Base-by-base conservation (phyloP, 805 yeast species). In the Starmerella gropengiesseri region DNA sequence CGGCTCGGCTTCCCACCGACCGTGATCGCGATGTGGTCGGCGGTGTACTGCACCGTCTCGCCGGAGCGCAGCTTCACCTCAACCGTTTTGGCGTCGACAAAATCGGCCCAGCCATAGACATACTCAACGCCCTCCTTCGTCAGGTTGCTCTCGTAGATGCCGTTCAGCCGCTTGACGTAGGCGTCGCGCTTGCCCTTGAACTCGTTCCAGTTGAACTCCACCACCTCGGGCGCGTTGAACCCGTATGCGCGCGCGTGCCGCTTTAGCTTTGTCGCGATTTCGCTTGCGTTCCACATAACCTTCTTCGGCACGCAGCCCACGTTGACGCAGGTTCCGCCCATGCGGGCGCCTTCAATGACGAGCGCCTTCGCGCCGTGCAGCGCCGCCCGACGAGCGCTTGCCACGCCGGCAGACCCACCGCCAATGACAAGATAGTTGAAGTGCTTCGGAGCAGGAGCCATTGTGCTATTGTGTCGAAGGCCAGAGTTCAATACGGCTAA, bases 221-320 rank as follows among this genome's bases (percentile, higher is more conserved):
- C 54, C n/a, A 69, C 62, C 18, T 72, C 65, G 44, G 73, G 75
- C 35, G 75, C 76, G 41, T 66, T 71, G 52, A 91, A 79, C 0
- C 95, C 95, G 60, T 89, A 91, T 49, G 81, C 84, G 51, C 73
- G 67, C 47, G 94, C 94, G 31, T 50, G 44, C 37, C 83, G 79
- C 32, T 69, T 65, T 47, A 81, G 67, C 57, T 77, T 78, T 49
- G 74, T 73, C 16, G 96, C 96, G 61, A 84, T 64, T 55, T 87
- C 95, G 23, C 91, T 78, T 9, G 96, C 95, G 55, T 87, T 80
- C 98, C 98, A 91, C 96, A 91, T 87, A 35, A 91, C 85, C 62
- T 91, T 91, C 70, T 91, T 91, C 37, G 99, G 99, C 37, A 91
- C 98, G 71, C 99, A 91, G 17, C 99, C 99, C 33, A 89, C 97